These are phyloP conservation scores for Nidularia pulvinata DNA, from an alignment of 768 basidiomycete genomes.

Conservation along the genomic window DNA sequence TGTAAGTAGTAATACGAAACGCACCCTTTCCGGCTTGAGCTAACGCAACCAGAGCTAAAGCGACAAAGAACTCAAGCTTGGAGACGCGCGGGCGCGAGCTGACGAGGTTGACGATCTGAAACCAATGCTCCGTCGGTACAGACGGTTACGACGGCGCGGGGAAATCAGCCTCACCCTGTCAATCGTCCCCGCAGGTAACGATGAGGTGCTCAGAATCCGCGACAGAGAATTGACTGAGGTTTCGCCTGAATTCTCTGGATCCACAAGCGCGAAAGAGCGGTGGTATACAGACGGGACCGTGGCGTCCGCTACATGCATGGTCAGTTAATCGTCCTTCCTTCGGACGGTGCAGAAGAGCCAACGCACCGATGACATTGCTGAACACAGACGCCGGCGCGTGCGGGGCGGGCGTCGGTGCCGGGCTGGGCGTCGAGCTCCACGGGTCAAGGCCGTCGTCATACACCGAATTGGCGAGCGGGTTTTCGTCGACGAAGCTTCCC, in stretches of 20 bases:
- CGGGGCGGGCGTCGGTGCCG: slow-evolving; percentile 62
- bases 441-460: slow-evolving; percentile 84
- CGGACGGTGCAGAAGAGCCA: not conserved
- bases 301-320: slow-evolving; percentile 58
- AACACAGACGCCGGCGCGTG: slow-evolving; percentile 52
- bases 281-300: slow-evolving; percentile 80
- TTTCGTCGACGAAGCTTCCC: slow-evolving; percentile 74
- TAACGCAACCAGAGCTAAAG: slow-evolving; percentile 83
- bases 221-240: slow-evolving; percentile 84
- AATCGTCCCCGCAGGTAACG: slow-evolving; percentile 78
- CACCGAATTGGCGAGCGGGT: slow-evolving; percentile 70
- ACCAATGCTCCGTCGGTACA: not conserved
- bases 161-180: slow-evolving; percentile 62
- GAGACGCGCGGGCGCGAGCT: slow-evolving; percentile 81
- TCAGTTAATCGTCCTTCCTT: slow-evolving; percentile 6
- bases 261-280: slow-evolving; percentile 70
- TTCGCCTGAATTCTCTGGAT: slow-evolving; percentile 71
- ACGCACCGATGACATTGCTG: slow-evolving; percentile 69
- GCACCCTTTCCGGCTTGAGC: slow-evolving; percentile 82
- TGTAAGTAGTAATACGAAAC: slow-evolving; percentile 9
- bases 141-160: too few species aligned
- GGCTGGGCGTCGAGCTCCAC: slow-evolving; percentile 77
- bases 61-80: slow-evolving; percentile 90
- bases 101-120: slow-evolving; percentile 87
- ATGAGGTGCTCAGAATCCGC: slow-evolving; percentile 75